Percentiles rank a stretch among this genome's conserved stretches.
phyloP scores from a whole-genome alignment of 495 filamentous ascomycete genomes.

The Rusavskia elegans region DNA sequence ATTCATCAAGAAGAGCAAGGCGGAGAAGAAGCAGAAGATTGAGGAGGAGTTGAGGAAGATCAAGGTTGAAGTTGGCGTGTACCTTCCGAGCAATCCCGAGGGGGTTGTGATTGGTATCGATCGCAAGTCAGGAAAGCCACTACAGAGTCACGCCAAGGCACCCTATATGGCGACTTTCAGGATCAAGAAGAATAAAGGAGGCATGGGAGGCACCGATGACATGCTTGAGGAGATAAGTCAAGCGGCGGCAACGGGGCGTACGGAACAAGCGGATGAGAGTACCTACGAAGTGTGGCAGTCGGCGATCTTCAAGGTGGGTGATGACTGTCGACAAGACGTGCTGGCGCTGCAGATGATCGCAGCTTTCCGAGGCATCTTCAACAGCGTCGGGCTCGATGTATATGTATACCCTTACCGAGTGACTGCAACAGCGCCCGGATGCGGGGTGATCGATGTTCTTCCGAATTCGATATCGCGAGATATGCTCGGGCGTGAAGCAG shows the following conservation, averaged over 20 bases:
- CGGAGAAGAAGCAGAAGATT: conserved; percentile 97
- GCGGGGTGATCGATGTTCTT: conserved; percentile 93
- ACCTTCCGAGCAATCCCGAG: conserved; percentile 92
- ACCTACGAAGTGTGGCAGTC: conserved; percentile 92
- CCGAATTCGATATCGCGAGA: conserved; percentile 96
- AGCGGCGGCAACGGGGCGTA: conserved; percentile 21
- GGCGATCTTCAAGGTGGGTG: conserved; percentile 98
- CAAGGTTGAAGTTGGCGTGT: conserved; percentile 89
- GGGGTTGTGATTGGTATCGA: conserved; percentile 96
- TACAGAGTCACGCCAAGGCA: conserved; percentile 95
- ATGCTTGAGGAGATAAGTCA: conserved; percentile 15
- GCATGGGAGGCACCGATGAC: conserved; percentile 13
- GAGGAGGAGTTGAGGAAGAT: conserved; percentile 97
- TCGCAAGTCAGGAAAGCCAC: conserved; percentile 87
- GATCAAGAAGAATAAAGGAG: conserved; percentile 62
- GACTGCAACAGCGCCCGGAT: conserved; percentile 94
- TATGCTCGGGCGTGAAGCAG: conserved; percentile 94
- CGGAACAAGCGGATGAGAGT: conserved; percentile 6
- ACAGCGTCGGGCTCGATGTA: conserved; percentile 83
- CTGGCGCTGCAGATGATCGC: conserved; percentile 95
- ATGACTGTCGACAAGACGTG: conserved; percentile 96
- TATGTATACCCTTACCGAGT: conserved; percentile 96
- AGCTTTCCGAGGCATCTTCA: conserved; percentile 91
- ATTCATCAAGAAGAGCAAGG: conserved; percentile 80
- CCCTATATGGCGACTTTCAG: conserved; percentile 98